Conservation (phyloP, 2,329 filamentous ascomycete species). For the Colletotrichum euphorbiae region DNA sequence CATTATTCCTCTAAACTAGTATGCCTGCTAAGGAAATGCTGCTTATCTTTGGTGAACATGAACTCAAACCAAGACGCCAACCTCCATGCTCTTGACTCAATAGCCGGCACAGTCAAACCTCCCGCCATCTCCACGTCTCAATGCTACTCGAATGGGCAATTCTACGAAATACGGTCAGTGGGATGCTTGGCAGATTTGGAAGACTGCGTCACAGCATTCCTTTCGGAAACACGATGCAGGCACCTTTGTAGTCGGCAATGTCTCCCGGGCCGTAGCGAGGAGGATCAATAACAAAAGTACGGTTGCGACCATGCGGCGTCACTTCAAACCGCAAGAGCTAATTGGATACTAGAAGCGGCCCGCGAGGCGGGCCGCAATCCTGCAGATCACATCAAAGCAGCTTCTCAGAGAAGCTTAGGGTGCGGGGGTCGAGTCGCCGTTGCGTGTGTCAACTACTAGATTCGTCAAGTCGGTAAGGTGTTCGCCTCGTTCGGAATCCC, state of each 20-base stretch:
- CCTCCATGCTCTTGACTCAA: too few species aligned
- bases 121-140: too few species aligned
- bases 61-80: too few species aligned
- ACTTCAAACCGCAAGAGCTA: not conserved
- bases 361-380: constrained; percentile 6
- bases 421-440: not conserved
- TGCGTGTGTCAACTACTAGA: not conserved
- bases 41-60: too few species aligned
- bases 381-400: not conserved
- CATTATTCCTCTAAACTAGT: too few species aligned
- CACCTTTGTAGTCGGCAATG: not conserved
- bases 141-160: too few species aligned
- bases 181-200: too few species aligned
- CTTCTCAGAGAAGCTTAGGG: constrained; percentile 14
- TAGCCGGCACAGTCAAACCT: too few species aligned
- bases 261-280: not conserved
- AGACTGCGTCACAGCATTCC: too few species aligned
- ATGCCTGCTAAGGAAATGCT: too few species aligned
- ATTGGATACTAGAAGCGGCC: not conserved
- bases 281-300: constrained; percentile 17
- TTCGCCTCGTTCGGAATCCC: not conserved
- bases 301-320: constrained; percentile 2
- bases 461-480: not conserved
- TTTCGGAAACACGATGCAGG: not conserved
- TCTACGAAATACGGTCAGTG: too few species aligned